Conservation (phyloP, 2,329 filamentous ascomycete species). For the Trichoderma sp. region DNA sequence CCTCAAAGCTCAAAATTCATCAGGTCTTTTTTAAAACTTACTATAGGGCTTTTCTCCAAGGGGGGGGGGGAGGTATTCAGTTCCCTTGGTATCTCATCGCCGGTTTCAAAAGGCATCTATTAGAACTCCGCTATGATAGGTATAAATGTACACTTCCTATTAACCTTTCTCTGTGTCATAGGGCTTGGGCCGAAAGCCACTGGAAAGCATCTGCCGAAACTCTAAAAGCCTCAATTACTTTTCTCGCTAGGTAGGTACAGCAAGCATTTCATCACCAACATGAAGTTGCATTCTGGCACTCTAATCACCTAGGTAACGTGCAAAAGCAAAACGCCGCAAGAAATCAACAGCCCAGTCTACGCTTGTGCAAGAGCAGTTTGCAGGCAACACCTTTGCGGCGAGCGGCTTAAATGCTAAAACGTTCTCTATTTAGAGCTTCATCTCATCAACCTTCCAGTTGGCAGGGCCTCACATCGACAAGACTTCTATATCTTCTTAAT, state of each 20-base stretch:
- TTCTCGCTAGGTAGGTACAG: too few relatives aligned
- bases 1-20: not conserved
- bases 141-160: not conserved
- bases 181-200: not conserved
- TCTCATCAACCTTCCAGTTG: not conserved
- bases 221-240: not conserved
- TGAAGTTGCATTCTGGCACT: not conserved
- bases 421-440: not conserved
- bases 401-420: not conserved
- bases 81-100: not conserved
- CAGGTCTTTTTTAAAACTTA: not conserved
- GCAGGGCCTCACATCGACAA: not conserved
- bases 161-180: not conserved
- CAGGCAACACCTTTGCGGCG: not conserved
- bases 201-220: not conserved
- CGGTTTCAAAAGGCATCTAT: not conserved
- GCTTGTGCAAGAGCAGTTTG: not conserved
- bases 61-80: fast-evolving
- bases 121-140: not conserved
- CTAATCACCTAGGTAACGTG: not conserved
- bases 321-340: not conserved
- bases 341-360: not conserved
- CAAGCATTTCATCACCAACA: not conserved
- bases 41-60: not conserved
- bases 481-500: not conserved